Base-by-base conservation (phyloP, 2,329 filamentous ascomycete species). In the Xylariales sp. region DNA sequence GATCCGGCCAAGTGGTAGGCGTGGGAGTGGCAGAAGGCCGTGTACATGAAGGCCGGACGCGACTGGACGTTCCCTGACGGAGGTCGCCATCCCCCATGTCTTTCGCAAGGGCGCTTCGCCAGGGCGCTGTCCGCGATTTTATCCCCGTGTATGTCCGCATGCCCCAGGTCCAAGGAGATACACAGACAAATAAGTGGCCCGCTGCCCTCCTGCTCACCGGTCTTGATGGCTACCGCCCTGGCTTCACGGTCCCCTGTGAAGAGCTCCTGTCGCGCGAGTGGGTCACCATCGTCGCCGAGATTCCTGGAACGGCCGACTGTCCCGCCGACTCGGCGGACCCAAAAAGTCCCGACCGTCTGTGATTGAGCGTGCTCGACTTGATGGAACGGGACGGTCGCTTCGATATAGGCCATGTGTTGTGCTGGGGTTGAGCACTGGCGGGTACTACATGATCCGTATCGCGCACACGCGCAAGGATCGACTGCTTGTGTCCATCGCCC, bases 111-210 rank as follows among this genome's bases (percentile, higher is more conserved):
- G 64, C 0, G 4, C 69, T 76, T 48, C 65, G 64, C 25, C 51
- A 65, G 10, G 63, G 64, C 0, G 57, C 56, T 14, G 83, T 87
- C 49, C 71, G 77, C 35, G 56, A 64, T 2, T 43, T 56, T 1
- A 80, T 88, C 40, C 81, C 82, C 1, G 70, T 80, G 11, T 86
- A 86, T 57, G 71, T 86, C 46, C 76, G 84, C 5, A 53, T 80
- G 1, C 83, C 84, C 0, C 59, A 64, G 1, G 52, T 63, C 12
- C 8, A 29, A 2, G 25, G 18, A 2, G 22, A 20, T 8, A 31
- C 21, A 11, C 19, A 5, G 14, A 12, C 34, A n/a, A 19, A 25
- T 10, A 63, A 63, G 22, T 59, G 52, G 5, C 78, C 75, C 0
- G 66, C 65, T 0, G 70, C 83, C 1, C 55, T 84, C 1, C 63